phyloP scores from a whole-genome alignment of 495 filamentous ascomycete species.

The Glonium stellatum region DNA sequence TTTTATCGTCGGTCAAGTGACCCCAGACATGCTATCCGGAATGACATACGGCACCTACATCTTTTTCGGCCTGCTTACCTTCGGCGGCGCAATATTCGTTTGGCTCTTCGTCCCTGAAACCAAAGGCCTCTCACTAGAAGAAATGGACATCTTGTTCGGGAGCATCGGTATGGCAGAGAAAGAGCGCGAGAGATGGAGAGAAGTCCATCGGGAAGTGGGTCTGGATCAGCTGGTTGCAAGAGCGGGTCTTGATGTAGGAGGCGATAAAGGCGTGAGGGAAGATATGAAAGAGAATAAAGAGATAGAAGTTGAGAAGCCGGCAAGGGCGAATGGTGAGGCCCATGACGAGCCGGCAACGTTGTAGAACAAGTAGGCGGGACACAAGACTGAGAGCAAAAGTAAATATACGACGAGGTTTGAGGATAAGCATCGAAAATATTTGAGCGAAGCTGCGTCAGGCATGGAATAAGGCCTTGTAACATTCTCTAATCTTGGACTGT shows the following conservation, averaged over 20 bases:
- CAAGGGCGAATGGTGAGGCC: too few species aligned
- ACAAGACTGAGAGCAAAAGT: too few species aligned
- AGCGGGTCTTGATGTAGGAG: background rate
- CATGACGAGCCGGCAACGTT: too few species aligned
- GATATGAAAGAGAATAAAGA: background rate
- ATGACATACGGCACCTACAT: conserved; percentile 75
- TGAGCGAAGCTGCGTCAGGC: too few species aligned
- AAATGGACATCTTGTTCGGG: conserved; percentile 72
- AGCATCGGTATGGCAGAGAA: conserved; percentile 19
- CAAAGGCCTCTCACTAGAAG: conserved; percentile 42
- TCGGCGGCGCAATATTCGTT: conserved; percentile 53
- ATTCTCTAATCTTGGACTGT: too few species aligned
- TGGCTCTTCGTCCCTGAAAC: conserved; percentile 45
- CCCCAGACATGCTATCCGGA: conserved; percentile 62
- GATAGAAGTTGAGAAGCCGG: background rate
- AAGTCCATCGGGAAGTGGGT: conserved; percentile 25
- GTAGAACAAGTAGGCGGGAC: too few species aligned
- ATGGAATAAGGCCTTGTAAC: too few species aligned
- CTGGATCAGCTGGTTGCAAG: conserved; percentile 15
- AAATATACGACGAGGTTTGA: too few species aligned
- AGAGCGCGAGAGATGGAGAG: conserved; percentile 24
- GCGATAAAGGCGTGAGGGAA: background rate
- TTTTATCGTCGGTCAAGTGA: conserved; percentile 67
- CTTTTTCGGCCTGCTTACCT: conserved; percentile 67
- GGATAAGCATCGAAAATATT: too few species aligned